phyloP scores from a whole-genome alignment of 805 yeast species.

The Starmerella geochares region DNA sequence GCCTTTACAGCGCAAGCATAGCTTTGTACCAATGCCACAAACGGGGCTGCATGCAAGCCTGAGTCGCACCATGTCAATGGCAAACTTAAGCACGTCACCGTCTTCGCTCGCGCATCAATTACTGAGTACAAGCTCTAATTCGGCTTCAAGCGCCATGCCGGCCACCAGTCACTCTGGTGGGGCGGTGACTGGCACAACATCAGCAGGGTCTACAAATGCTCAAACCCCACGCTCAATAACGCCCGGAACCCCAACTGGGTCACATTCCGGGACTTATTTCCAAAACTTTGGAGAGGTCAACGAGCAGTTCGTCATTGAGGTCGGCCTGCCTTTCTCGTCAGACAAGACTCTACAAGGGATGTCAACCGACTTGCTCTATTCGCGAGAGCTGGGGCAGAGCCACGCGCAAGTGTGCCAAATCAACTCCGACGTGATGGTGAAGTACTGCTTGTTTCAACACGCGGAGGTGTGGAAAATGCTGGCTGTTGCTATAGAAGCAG shows the following conservation, averaged over 20 bases:
- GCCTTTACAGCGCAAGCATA: background rate
- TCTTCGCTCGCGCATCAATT: constrained; percentile 1
- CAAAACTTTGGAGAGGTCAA: background rate
- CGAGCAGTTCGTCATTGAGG: constrained; percentile 28
- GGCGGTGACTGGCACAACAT: background rate
- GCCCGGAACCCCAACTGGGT: constrained; percentile 4
- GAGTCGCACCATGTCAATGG: constrained; percentile 5
- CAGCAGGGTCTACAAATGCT: background rate
- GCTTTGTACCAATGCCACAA: background rate
- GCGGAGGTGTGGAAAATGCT: constrained; percentile 23
- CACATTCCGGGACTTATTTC: background rate
- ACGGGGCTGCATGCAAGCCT: background rate
- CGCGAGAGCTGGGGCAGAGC: constrained; percentile 33
- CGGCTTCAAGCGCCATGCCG: too few relatives aligned
- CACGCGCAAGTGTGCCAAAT: constrained; percentile 46
- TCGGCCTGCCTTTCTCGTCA: constrained; percentile 38
- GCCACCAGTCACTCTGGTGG: too few relatives aligned
- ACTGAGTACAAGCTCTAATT: background rate
- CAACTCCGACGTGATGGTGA: constrained; percentile 42
- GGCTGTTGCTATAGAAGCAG: constrained; percentile 17
- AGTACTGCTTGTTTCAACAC: constrained; percentile 8
- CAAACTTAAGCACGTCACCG: constrained; percentile 5
- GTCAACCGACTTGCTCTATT: background rate
- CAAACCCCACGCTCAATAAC: constrained; percentile 3
- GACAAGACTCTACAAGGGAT: background rate